These are phyloP conservation scores for Teratosphaeria gauchensis DNA, from an alignment of 2,329 filamentous ascomycete genomes.

Conservation along the genomic window DNA sequence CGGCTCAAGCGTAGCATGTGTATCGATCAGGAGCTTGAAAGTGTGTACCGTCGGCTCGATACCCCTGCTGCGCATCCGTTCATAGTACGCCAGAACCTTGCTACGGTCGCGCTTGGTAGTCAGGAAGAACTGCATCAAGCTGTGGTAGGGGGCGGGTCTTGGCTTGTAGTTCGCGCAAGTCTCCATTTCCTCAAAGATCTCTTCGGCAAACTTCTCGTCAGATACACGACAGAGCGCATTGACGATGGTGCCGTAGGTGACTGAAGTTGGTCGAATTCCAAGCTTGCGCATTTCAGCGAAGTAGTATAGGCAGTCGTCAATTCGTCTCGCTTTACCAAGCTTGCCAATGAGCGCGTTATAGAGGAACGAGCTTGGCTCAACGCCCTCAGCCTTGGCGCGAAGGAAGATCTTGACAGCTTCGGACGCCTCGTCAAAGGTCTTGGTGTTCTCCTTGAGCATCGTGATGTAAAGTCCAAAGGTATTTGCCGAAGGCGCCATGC, in stretches of 20 bases:
- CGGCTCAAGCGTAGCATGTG: constrained; percentile 86
- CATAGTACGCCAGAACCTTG: constrained; percentile 91
- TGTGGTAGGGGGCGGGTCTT: constrained; percentile 93
- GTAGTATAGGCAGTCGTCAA: constrained; percentile 96
- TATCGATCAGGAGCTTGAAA: constrained; percentile 94
- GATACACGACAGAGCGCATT: constrained; percentile 95
- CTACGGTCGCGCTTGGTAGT: constrained; percentile 91
- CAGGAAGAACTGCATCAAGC: constrained; percentile 98
- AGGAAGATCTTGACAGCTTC: constrained; percentile 97
- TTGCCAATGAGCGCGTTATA: constrained; percentile 99
- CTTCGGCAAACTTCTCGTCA: constrained; percentile 94
- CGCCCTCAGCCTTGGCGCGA: constrained; percentile 82
- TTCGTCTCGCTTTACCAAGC: constrained; percentile 91
- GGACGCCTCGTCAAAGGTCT: constrained; percentile 94
- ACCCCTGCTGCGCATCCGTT: constrained; percentile 78
- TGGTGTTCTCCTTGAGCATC: constrained; percentile 92
- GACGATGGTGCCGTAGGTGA: constrained; percentile 96
- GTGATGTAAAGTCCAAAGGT: constrained; percentile 98
- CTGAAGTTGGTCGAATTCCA: constrained; percentile 88
- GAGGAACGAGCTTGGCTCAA: constrained; percentile 90
- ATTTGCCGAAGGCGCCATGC: constrained; percentile 85
- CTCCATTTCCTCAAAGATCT: constrained; percentile 99
- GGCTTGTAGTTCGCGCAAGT: constrained; percentile 98
- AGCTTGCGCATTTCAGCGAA: constrained; percentile 94
- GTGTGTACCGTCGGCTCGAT: constrained; percentile 93